phyloP scores from a whole-genome alignment of 495 filamentous ascomycete genomes.

The Neurospora sp. region DNA sequence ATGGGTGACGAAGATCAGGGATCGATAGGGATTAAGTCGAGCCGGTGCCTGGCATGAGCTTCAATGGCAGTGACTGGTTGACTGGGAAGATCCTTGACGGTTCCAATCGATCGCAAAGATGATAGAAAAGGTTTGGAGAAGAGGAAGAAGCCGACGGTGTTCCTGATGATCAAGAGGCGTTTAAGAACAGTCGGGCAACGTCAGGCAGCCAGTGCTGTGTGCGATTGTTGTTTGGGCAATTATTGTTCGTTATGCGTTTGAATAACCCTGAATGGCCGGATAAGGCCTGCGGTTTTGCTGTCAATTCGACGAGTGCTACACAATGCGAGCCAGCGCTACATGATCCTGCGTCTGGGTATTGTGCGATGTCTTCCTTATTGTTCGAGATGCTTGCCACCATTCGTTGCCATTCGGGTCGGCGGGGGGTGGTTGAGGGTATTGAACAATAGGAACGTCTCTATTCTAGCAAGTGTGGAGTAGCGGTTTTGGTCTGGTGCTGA shows the following conservation, averaged over 20 bases:
- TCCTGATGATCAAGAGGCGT: slow-evolving; percentile 1
- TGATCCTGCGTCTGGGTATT: background rate
- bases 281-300: background rate
- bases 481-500: background rate
- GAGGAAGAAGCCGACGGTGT: background rate
- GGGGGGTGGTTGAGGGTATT: background rate
- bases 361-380: background rate
- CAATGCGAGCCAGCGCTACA: background rate
- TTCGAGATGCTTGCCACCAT: background rate
- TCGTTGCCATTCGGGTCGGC: background rate
- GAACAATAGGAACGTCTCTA: background rate
- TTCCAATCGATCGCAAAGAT: background rate
- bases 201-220: slow-evolving; percentile 5
- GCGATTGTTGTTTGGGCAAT: slow-evolving; percentile 2
- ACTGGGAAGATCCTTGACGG: background rate
- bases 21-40: background rate
- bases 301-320: background rate
- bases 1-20: background rate
- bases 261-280: background rate
- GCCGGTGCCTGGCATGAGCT: background rate
- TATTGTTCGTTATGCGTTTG: background rate
- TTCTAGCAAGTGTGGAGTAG: background rate
- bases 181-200: slow-evolving; percentile 2
- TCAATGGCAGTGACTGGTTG: background rate
- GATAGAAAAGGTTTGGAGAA: background rate